Base-by-base conservation (phyloP, 2,329 filamentous ascomycete species). In the Mycosphaerella sp. region DNA sequence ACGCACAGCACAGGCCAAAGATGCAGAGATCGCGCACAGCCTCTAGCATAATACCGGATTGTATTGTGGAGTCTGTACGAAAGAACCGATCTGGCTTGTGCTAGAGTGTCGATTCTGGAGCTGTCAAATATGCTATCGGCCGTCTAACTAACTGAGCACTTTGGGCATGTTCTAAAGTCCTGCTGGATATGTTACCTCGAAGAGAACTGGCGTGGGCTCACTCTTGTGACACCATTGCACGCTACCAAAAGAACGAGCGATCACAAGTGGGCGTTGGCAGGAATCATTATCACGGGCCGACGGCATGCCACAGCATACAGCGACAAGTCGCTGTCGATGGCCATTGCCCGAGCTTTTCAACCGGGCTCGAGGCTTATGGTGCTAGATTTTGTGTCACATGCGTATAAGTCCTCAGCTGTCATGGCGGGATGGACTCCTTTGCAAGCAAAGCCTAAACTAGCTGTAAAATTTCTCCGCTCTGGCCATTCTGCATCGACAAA, bases 351-450 rank as follows among this genome's bases (percentile, higher is more conserved):
- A 53, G 44, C 50, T 50, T 36, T 30, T 30, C 27, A 34, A 54
- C 52, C 52, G 47, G 47, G 52, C 47, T 44, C 14, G 16, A 54
- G 52, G 46, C 39, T 39, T 36, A 47, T 42, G 42, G 34, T 41
- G 41, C 28, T 27, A 28, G 12, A n/a, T 28, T 17, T 17, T 42
- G 42, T 46, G 16, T 37, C n/a, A 50, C 39, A 39, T 14, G 10
- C 36, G 41, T 17, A 7, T 32, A 37, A 14, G 27, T 35, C 35
- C 12, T 41, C 44, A 53, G 36, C 44, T 53, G 45, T 53, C 46
- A 51, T 35, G 39, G 40, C 40, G 44, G 35, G 40, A 37, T 25
- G 41, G 12, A 16, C 16, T 14, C 25, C 21, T 14, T 43, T 21
- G 25, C 30, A 34, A 34, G 10, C 30, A 34, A n/a, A 34, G 30